Percentiles rank a stretch among this genome's conserved stretches.
Evolutionary conservation across 352 stramenopile genomes (phyloP).

Genomic region (Phytophthora parvispora): DNA sequence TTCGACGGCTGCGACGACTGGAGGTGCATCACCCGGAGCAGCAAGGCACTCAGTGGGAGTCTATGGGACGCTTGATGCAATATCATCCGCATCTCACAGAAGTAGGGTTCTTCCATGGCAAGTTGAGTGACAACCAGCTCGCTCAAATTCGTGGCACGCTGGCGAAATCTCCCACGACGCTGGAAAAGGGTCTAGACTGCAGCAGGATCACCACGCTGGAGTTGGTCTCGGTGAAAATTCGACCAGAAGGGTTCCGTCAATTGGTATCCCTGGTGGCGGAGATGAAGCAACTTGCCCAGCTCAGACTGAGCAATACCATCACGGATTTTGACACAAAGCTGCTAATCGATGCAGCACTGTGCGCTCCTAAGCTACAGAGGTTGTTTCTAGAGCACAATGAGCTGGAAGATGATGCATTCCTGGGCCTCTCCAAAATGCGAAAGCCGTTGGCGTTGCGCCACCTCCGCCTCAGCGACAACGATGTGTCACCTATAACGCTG

Average conservation of each 20-base stretch:
- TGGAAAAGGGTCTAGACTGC: slow-evolving; percentile 14
- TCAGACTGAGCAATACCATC: slow-evolving; percentile 73
- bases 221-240: slow-evolving; percentile 79
- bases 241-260: slow-evolving; percentile 47
- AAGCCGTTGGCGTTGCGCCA: slow-evolving; percentile 45
- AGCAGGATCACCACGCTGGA: slow-evolving; percentile 56
- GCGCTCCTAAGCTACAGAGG: slow-evolving; percentile 38
- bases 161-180: slow-evolving; percentile 1
- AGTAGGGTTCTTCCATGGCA: slow-evolving; percentile 82
- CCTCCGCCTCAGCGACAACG: slow-evolving; percentile 73
- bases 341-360: slow-evolving; percentile 55
- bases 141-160: slow-evolving; percentile 48
- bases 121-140: slow-evolving; percentile 57
- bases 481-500: slow-evolving; percentile 58
- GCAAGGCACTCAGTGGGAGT: slow-evolving; percentile 60
- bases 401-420: slow-evolving; percentile 75
- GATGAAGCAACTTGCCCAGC: slow-evolving; percentile 42
- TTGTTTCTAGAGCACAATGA: slow-evolving; percentile 87
- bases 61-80: slow-evolving; percentile 43
- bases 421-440: slow-evolving; percentile 23
- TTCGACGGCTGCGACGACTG: slow-evolving; percentile 57
- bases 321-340: slow-evolving; percentile 65
- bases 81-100: slow-evolving; percentile 44
- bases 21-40: slow-evolving; percentile 85
- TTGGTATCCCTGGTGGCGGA: slow-evolving; percentile 55